Base-by-base conservation (phyloP, 352 stramenopile genomes). In the Pseudoperonospora humuli region DNA sequence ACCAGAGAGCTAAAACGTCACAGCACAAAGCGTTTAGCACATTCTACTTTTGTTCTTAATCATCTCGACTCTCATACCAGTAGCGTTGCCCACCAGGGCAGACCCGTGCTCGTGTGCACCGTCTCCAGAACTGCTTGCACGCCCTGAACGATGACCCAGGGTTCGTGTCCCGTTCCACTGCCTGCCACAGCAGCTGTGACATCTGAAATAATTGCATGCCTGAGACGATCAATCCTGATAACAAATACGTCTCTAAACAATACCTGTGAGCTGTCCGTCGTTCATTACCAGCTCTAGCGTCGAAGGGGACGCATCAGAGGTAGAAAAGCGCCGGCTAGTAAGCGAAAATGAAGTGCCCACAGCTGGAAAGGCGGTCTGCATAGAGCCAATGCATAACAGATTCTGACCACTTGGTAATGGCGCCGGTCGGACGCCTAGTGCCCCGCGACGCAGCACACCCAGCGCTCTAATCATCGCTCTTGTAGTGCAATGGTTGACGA, bases 21-120 rank as follows among this genome's bases (percentile, higher is more conserved):
- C 35, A 45, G 45, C 21, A 43, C 2, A 23, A 35, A 41, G 14
- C 5, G 23, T 33, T 59, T 31, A 51, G 29, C 0, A 33, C 9
- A 5, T 9, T 57, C 39, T 15, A 13, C 13, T 15, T 6, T 3
- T n/a, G 24, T 13, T 4, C 7, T 9, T 10, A 17, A 37, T 19
- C 17, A 6, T 13, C 1, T 29, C 3, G 36, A 15, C 23, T 54
- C 11, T 39, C 40, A 2, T 43, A 84, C 75, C 41, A 68, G 46
- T 13, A 89, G 60, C 21, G 75, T 84, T 6, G 77, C 70, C 77
- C 77, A 89, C 77, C 77, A 89, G 1, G 77, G 77, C 51, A 89
- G 47, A 2, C 77, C 77, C 17, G 72, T 84, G 14, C 68, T 72
- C 34, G 41, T 61, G 61, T 89, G 77, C 18, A 89, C 61, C 11